A percentile compares a stretch with the other conserved stretches of the same genome.
phyloP scores from a whole-genome alignment of 2,329 filamentous ascomycete genomes.

The Xylariaceae sp. region DNA sequence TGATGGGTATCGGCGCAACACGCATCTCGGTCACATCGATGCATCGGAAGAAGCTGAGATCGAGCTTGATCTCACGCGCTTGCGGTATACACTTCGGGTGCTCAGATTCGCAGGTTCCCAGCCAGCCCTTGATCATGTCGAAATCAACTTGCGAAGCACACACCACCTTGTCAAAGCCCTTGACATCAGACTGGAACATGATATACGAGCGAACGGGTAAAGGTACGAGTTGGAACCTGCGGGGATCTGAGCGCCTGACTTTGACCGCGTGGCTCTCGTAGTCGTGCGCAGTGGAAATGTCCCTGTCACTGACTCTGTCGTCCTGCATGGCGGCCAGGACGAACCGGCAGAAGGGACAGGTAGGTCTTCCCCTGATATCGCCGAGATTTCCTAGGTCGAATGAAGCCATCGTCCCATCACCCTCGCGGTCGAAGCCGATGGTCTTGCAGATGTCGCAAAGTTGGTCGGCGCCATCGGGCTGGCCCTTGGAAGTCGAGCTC shows the following conservation, averaged over 20 bases:
- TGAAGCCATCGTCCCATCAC: constrained; percentile 1
- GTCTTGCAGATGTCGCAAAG: constrained; percentile 11
- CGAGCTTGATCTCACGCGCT: constrained; percentile 5
- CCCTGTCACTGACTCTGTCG: constrained; percentile 11
- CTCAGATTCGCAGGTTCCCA: constrained; percentile 7
- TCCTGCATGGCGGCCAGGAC: constrained; percentile 11
- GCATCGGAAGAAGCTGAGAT: constrained; percentile 14
- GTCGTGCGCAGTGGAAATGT: no score
- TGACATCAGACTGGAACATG: constrained; percentile 10
- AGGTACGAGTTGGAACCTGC: constrained; percentile 9
- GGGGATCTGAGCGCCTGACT: constrained; percentile 7
- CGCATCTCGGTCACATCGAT: constrained; percentile 13
- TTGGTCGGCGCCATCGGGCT: not conserved
- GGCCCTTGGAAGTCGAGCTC: constrained; percentile 1
- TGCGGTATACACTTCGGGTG: constrained; percentile 10
- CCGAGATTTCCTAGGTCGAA: constrained; percentile 10
- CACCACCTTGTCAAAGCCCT: constrained; percentile 7
- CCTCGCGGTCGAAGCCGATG: constrained; percentile 7
- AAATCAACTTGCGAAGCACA: constrained; percentile 9
- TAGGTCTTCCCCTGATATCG: constrained; percentile 8
- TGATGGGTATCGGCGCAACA: constrained; percentile 10
- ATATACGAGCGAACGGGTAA: constrained; percentile 10
- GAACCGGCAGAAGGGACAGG: constrained; percentile 11
- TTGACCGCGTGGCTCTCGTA: constrained; percentile 11
- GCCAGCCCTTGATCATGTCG: constrained; percentile 10